Evolutionary conservation across 2,329 filamentous ascomycete genomes (phyloP).

Genomic region (Pleomassaria siparia): DNA sequence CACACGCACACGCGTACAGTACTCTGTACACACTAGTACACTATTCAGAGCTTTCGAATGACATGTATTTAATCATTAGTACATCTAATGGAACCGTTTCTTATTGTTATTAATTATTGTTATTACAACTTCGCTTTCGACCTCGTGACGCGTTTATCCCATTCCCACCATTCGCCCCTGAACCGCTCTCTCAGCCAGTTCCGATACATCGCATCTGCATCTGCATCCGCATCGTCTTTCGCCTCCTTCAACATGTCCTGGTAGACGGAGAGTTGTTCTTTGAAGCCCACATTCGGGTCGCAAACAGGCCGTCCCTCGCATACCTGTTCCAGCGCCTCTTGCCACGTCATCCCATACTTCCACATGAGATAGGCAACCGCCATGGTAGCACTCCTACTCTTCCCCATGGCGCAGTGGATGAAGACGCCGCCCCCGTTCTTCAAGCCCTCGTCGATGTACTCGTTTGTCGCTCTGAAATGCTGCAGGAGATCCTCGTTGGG

Average conservation of each 20-base stretch:
- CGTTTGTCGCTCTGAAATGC: slow-evolving; percentile 22
- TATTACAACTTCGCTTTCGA: slow-evolving; percentile 5
- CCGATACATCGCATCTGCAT: slow-evolving; percentile 31
- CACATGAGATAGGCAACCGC: slow-evolving; percentile 38
- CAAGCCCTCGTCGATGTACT: slow-evolving; percentile 29
- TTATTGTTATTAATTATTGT: too few species aligned
- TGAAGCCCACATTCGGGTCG: slow-evolving; percentile 38
- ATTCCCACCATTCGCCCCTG: slow-evolving; percentile 40
- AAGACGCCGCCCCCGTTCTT: slow-evolving; percentile 27
- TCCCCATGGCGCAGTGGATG: slow-evolving; percentile 41
- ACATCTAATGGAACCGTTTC: too few species aligned
- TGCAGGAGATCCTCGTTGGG: slow-evolving; percentile 34
- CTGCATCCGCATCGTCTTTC: slow-evolving; percentile 14
- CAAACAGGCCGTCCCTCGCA: slow-evolving; percentile 38
- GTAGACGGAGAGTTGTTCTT: slow-evolving; percentile 37
- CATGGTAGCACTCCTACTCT: slow-evolving; percentile 34
- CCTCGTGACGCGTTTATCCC: slow-evolving; percentile 28
- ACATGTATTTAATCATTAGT: too few species aligned
- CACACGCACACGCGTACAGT: neutral
- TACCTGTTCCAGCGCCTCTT: slow-evolving; percentile 26
- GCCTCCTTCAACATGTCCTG: slow-evolving; percentile 29
- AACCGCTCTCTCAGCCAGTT: slow-evolving; percentile 38
- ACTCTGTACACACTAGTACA: too few species aligned
- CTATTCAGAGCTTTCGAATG: too few species aligned
- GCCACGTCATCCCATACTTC: slow-evolving; percentile 21